Evolutionary conservation across 805 yeast genomes (phyloP), one percentile per base, ranked within the genome.

Genomic region (Jamesozyma hellenica): DNA sequence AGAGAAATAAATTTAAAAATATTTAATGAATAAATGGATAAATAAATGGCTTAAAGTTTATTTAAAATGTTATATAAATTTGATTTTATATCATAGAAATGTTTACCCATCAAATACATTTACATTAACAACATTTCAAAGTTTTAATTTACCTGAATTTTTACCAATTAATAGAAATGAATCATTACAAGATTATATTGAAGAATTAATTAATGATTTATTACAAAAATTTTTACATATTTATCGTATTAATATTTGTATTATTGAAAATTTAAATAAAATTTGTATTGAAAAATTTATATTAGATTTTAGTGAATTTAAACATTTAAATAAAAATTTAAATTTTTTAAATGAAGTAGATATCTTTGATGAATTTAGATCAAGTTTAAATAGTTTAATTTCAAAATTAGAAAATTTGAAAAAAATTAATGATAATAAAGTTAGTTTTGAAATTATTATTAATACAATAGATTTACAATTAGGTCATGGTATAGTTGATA

Each of bases 91-190:
- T 40, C 60, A 65, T 39, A 55, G 70, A 25, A 52, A 58, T 23
- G 52, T 66, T 1, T 67, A 67, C 36, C 70, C 71, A 3, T 19
- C 41, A 4, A 55, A 49, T 4, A 51, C 67, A 0, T 67, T 63
- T 39, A 63, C 60, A 23, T 39, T 51, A 25, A 56, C 65, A 3
- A 62, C 63, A 9, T 66, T 50, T 32, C 62, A 61, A 40, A 55
- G 71, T 4, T 74, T 71, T 48, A 64, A 67, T 29, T 39, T 74
- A 13, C 64, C 65, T 0, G 56, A 55, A 18, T 57, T 55, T 30
- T 58, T 69, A 0, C 70, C 72, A 11, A 60, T 65, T 28, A 65
- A 62, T 36, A 56, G 78, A 43, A 75, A 73, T 46, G 75, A 75
- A 0, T 63, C 49, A 1, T 64, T 71, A n/a, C 57, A 56, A 17